Evolutionary conservation across 495 filamentous ascomycete species (phyloP).

Genomic region (Xylaria curta): DNA sequence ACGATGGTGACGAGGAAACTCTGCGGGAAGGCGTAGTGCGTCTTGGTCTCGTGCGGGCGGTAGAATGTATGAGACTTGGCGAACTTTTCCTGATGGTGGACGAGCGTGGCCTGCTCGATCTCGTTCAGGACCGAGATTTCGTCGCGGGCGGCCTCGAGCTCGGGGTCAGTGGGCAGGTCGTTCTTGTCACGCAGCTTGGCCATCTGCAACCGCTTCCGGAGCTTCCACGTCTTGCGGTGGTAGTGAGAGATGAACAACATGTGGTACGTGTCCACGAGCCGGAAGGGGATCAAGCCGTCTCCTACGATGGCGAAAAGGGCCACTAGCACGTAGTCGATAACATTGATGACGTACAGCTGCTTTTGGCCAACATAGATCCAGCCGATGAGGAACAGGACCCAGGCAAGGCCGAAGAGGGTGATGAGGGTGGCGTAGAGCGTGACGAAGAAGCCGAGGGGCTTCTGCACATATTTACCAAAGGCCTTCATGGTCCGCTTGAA

Average conservation of each 20-base stretch:
- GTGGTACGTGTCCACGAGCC: constrained; percentile 80
- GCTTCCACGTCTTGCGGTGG: constrained; percentile 72
- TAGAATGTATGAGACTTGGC: constrained; percentile 82
- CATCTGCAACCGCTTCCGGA: constrained; percentile 66
- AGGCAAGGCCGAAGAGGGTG: constrained; percentile 79
- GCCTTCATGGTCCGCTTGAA: constrained; percentile 78
- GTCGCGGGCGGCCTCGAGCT: constrained; percentile 55
- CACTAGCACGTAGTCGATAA: constrained; percentile 79
- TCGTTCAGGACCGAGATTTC: constrained; percentile 64
- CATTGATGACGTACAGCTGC: constrained; percentile 71
- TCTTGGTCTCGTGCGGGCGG: constrained; percentile 81
- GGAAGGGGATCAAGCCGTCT: constrained; percentile 77
- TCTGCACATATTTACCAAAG: constrained; percentile 74
- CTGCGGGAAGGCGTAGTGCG: constrained; percentile 79
- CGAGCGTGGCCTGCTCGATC: constrained; percentile 65
- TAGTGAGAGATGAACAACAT: constrained; percentile 71
- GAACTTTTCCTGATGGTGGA: constrained; percentile 77
- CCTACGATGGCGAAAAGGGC: constrained; percentile 80
- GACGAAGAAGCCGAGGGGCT: constrained; percentile 76
- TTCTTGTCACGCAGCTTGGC: constrained; percentile 72
- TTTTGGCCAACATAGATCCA: constrained; percentile 82
- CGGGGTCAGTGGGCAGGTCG: constrained; percentile 64
- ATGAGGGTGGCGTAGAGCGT: constrained; percentile 82
- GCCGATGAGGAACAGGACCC: constrained; percentile 85
- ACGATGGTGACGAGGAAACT: constrained; percentile 73